phyloP scores from a whole-genome alignment of 2,329 filamentous ascomycete genomes.

The Zelopaecilomyces penicillatus region DNA sequence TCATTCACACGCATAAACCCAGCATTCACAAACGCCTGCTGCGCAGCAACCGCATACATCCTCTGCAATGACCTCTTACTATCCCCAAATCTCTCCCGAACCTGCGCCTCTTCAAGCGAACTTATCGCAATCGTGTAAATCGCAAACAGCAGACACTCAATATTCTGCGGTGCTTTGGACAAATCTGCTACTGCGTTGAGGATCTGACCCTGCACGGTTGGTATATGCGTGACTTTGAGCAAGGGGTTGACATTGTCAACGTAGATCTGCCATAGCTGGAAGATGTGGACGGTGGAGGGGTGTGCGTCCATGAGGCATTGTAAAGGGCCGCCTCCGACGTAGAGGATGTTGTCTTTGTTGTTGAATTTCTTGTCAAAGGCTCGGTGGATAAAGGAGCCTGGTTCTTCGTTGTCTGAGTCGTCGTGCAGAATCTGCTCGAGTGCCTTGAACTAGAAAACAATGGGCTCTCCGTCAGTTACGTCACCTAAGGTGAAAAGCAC shows the following conservation, averaged over 20 bases:
- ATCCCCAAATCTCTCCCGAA: slow-evolving; percentile 27
- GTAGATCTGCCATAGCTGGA: slow-evolving; percentile 49
- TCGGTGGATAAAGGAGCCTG: slow-evolving; percentile 24
- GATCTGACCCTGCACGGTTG: slow-evolving; percentile 43
- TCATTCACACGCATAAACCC: slow-evolving; percentile 41
- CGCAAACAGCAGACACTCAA: slow-evolving; percentile 51
- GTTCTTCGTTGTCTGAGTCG: not conserved
- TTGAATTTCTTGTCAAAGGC: slow-evolving; percentile 36
- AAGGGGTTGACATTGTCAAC: slow-evolving; percentile 51
- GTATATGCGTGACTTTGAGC: slow-evolving; percentile 50
- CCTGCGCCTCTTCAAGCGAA: slow-evolving; percentile 28
- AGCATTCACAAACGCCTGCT: slow-evolving; percentile 45
- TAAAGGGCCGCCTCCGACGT: slow-evolving; percentile 37
- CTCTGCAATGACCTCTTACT: slow-evolving; percentile 31
- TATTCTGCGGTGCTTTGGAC: slow-evolving; percentile 24
- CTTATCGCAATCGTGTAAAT: slow-evolving; percentile 39
- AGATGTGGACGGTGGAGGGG: slow-evolving; percentile 34
- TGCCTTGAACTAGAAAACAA: not conserved
- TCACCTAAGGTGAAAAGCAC: not conserved
- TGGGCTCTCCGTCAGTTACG: not conserved
- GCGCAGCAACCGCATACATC: slow-evolving; percentile 39
- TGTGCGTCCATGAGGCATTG: slow-evolving; percentile 39
- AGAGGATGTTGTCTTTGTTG: slow-evolving; percentile 41
- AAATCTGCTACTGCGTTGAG: slow-evolving; percentile 40
- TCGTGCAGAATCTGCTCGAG: not conserved